Base-by-base conservation (phyloP, 441 rosid species). In the Aleurites moluccanus region DNA sequence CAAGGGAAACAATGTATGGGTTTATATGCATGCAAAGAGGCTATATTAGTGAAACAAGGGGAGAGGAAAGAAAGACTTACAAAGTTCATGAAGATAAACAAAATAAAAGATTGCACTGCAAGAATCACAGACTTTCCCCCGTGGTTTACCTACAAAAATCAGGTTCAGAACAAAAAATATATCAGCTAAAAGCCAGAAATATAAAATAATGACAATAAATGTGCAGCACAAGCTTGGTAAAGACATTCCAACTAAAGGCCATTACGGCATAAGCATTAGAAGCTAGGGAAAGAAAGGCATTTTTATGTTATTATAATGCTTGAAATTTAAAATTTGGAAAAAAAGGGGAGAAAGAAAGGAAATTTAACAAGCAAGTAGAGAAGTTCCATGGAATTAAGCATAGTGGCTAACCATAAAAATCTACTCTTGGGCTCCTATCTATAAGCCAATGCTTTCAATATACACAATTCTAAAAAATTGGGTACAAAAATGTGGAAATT, bases 51-150 rank as follows among this genome's bases (percentile, higher is more conserved):
- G 33, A 38, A 21, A 6, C 7, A 14, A 27, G 21, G 28, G 38
- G 57, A 55, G 60, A 44, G 70, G 16, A 56, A 61, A 72, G 61
- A 73, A 70, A 76, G 69, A 83, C 90, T 81, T 76, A 87, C 93
- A 76, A 85, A 30, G 74, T 87, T 77, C 91, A 89, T 87, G 84
- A 69, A 71, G 69, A 57, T 42, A 18, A 73, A 8, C 47, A 64
- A 72, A 38, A 56, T 45, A 15, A 44, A 2, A 21, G 52, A 73
- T 70, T 52, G 60, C 69, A 53, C 53, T 23, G 63, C 23, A 28
- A 38, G 16, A 59, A 53, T n/a, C 25, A 20, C 38, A 40, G 28
- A 30, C 47, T n/a, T 40, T 50, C 49, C 38, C 15, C 18, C 45
- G n/a, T 2, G 18, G 38, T 57, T 71, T 45, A 71, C 74, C 74